A percentile compares a stretch with the other conserved stretches of the same genome.
phyloP scores from a whole-genome alignment of 176 grass and related monocot species.

The Phyllostachys edulis region DNA sequence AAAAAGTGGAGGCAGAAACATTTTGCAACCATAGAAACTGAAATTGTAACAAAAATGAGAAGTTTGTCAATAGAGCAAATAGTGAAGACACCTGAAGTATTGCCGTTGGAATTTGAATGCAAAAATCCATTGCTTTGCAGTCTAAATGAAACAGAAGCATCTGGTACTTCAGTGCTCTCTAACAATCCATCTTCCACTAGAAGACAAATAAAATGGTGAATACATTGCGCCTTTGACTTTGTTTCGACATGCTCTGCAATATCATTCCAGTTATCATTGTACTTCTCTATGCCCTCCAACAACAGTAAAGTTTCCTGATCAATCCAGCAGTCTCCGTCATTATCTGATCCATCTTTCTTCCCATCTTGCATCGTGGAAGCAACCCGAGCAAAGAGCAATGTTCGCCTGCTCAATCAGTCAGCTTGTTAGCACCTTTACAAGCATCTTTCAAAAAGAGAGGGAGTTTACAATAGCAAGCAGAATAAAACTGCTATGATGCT shows the following conservation, averaged over 20 bases:
- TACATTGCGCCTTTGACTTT: slow-evolving; percentile 92
- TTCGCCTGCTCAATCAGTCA: slow-evolving; percentile 61
- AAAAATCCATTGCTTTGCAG: slow-evolving; percentile 41
- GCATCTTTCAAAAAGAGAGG: slow-evolving; percentile 2
- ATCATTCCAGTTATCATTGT: slow-evolving; percentile 86
- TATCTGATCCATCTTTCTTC: slow-evolving; percentile 53
- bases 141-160: slow-evolving; percentile 37
- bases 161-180: slow-evolving; percentile 69
- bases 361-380: slow-evolving; percentile 85
- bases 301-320: slow-evolving; percentile 87
- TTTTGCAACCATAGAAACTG: slow-evolving; percentile 20
- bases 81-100: slow-evolving; percentile 54
- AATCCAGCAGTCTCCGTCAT: slow-evolving; percentile 77
- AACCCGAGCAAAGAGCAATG: slow-evolving; percentile 70
- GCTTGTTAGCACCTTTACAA: neutral
- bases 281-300: slow-evolving; percentile 89
- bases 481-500: neutral
- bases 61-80: slow-evolving; percentile 20
- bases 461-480: slow-evolving; percentile 12
- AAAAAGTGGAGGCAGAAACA: slow-evolving; percentile 28
- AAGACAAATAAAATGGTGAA: slow-evolving; percentile 87
- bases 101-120: slow-evolving; percentile 57
- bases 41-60: slow-evolving; percentile 18
- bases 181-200: slow-evolving; percentile 75
- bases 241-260: slow-evolving; percentile 80